These are phyloP conservation scores for Tetradesmus obliquus DNA, from an alignment of 139 green algal species.

Conservation along the genomic window DNA sequence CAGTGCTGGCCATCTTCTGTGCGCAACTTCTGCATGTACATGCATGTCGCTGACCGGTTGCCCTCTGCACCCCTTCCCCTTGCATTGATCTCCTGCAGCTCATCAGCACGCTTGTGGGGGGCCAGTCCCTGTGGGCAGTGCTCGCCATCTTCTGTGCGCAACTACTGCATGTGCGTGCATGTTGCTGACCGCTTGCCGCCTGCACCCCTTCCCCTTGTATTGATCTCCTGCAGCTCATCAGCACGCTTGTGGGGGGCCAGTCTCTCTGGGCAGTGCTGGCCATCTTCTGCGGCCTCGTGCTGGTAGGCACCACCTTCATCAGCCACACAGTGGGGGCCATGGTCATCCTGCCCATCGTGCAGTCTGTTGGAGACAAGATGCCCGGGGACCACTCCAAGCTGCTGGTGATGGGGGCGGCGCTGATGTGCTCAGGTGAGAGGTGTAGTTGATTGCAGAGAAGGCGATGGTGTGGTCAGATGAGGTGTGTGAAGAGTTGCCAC, in stretches of 20 bases:
- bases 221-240: slow-evolving; percentile 30
- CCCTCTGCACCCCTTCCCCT: too few species aligned
- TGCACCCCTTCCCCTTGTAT: neutral
- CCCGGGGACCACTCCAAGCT: slow-evolving; percentile 67
- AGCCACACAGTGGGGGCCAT: slow-evolving; percentile 83
- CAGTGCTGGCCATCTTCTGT: too few species aligned
- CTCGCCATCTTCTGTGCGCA: slow-evolving; percentile 65
- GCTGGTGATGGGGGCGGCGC: slow-evolving; percentile 77
- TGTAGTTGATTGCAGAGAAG: neutral
- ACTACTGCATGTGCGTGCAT: too few species aligned
- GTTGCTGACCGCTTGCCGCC: too few species aligned
- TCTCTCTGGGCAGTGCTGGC: slow-evolving; percentile 57
- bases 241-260: slow-evolving; percentile 41
- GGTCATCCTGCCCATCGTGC: slow-evolving; percentile 85
- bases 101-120: slow-evolving; percentile 43
- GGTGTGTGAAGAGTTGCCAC: too few species aligned
- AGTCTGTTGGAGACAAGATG: slow-evolving; percentile 72
- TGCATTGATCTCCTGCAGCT: slow-evolving; percentile 17
- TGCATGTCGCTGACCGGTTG: neutral
- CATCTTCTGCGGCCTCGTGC: slow-evolving; percentile 74
- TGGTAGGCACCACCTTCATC: slow-evolving; percentile 79
- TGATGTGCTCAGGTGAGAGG: slow-evolving; percentile 75
- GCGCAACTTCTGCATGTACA: neutral
- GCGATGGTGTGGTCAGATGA: too few species aligned
- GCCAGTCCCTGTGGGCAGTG: slow-evolving; percentile 58